Conservation (phyloP, 1,139 yeast species). For the Blastobotrys aristatus region DNA sequence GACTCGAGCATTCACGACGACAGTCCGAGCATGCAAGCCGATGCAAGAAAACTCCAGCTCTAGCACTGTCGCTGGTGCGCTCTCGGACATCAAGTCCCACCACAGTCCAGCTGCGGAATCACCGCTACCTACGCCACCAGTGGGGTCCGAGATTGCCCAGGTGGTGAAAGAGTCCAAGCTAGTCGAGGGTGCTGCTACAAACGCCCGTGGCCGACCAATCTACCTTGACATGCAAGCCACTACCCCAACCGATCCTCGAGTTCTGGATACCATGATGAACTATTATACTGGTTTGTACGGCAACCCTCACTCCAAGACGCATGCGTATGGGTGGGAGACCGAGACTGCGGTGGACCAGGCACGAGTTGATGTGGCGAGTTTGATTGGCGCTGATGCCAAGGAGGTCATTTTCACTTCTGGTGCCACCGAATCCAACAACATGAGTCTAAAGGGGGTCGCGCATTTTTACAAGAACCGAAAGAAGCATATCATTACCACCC, state of each 20-base stretch:
- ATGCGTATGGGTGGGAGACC: conserved; percentile 99
- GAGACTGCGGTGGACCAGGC: conserved; percentile 88
- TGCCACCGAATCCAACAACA: conserved; percentile 95
- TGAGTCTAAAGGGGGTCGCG: conserved; percentile 93
- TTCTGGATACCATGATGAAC: conserved; percentile 86
- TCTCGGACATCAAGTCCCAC: conserved; percentile 15
- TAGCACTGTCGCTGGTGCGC: conserved; percentile 21
- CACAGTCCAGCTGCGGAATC: conserved; percentile 7
- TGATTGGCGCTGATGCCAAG: conserved; percentile 91
- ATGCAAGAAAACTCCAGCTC: conserved; percentile 12
- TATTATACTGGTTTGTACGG: conserved; percentile 94
- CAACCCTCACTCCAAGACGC: conserved; percentile 95
- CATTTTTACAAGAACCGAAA: conserved; percentile 86
- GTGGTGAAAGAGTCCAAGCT: conserved; percentile 22
- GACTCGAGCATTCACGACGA: not conserved
- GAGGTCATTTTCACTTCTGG: conserved; percentile 97
- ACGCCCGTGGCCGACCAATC: conserved; percentile 56
- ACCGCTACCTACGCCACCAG: conserved; percentile 20
- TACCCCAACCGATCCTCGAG: conserved; percentile 97
- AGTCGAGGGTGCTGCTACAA: conserved; percentile 17
- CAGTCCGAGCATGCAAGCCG: not conserved
- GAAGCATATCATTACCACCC: conserved; percentile 90
- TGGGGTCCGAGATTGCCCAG: conserved; percentile 26
- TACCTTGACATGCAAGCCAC: conserved; percentile 97
- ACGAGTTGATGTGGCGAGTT: conserved; percentile 70